phyloP scores from a whole-genome alignment of 768 basidiomycete species.

The Mycena rebaudengoi region DNA sequence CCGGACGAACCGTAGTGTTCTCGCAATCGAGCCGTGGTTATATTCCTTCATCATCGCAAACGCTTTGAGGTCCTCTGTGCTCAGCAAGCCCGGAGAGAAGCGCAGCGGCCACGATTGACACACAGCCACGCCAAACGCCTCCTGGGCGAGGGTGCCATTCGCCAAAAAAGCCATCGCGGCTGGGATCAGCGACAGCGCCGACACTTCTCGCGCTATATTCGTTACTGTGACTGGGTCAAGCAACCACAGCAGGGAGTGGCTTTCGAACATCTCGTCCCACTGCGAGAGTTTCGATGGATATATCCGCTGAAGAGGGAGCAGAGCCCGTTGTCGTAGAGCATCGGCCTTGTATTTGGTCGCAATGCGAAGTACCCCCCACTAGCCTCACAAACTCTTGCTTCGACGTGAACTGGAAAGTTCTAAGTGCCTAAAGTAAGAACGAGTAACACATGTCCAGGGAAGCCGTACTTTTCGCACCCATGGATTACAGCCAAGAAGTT shows the following conservation, averaged over 20 bases:
- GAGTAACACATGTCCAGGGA: background rate
- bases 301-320: conserved; percentile 14
- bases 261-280: conserved; percentile 24
- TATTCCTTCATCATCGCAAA: conserved; percentile 26
- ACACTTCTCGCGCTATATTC: conserved; percentile 20
- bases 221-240: conserved; percentile 17
- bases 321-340: conserved; percentile 18
- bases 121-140: conserved; percentile 22
- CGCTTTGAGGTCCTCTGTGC: conserved; percentile 18
- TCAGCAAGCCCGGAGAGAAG: conserved; percentile 23
- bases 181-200: conserved; percentile 13
- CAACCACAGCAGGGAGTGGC: conserved; percentile 21
- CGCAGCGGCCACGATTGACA: conserved; percentile 24
- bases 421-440: background rate
- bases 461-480: conserved; percentile 17
- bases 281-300: conserved; percentile 20
- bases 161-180: conserved; percentile 24
- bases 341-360: conserved; percentile 25
- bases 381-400: conserved; percentile 13
- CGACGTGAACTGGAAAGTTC: conserved; percentile 13
- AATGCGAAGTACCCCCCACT: conserved; percentile 21
- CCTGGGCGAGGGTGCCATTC: conserved; percentile 23
- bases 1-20: conserved; percentile 19
- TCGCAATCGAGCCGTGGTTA: conserved; percentile 15
- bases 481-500: conserved; percentile 19